Evolutionary conservation across 768 basidiomycete genomes (phyloP), one percentile per base, ranked within the genome.

Genomic region (Mycena maculata): DNA sequence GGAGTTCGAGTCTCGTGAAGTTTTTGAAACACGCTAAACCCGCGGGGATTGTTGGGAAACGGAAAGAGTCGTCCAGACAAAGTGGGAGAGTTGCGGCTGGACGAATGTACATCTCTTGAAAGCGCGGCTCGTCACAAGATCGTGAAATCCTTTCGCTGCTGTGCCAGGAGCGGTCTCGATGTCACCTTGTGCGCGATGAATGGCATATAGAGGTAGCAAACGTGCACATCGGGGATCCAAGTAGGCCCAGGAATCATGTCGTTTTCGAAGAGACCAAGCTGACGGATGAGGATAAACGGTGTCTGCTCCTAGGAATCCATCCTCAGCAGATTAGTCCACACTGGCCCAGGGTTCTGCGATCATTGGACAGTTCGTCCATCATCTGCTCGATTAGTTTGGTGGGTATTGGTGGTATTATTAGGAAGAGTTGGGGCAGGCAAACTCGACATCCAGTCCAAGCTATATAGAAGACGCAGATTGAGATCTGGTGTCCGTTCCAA

Each of bases 321-420:
- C 27, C 65, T 30, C 22, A 50, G 60, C 60, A 73, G 38, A 74
- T 71, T n/a, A 74, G 68, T 13, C 61, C 58, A 42, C 22, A 16
- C 54, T 60, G 10, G n/a, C n/a, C n/a, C n/a, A 75, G 68, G 13
- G 73, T 53, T 23, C 33, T 30, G 25, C 11, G 39, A 56, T 75
- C 68, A 18, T 41, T 39, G 44, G 41, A 55, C 23, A 70, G 61
- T n/a, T 55, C 42, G 58, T 71, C 71, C 56, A 75, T 69, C 20
- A 74, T 60, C 18, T 50, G 49, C 56, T 74, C 74, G 18, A 64
- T 30, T 11, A 75, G 54, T 48, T 74, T 73, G 8, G 60, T 48
- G 10, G 73, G 66, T 23, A 69, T 23, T 53, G 49, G 50, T 8
- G 56, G 30, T 15, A 55, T 4, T 55, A 64, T 64, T 13, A 8